These are phyloP conservation scores for Colletotrichum sp. DNA, from an alignment of 2,329 filamentous ascomycete species.

Conservation along the genomic window DNA sequence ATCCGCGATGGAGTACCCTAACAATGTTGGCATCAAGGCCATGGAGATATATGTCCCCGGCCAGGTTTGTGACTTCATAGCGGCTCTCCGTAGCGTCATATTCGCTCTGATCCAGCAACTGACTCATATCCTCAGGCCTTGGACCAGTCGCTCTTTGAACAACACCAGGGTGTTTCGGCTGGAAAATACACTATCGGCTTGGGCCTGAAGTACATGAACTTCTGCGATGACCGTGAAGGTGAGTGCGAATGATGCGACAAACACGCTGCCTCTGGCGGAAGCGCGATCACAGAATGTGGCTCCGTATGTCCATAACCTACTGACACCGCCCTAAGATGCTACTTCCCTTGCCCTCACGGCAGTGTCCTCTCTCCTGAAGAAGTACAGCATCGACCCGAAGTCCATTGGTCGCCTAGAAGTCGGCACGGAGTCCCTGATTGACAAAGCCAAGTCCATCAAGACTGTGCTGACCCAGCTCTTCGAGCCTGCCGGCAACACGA, in stretches of 20 bases:
- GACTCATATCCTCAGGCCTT: conserved; percentile 65
- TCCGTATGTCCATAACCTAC: conserved; percentile 51
- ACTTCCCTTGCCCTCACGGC: conserved; percentile 82
- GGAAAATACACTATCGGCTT: conserved; percentile 93
- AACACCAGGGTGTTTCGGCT: conserved; percentile 80
- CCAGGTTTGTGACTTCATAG: conserved; percentile 65
- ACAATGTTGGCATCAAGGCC: conserved; percentile 93
- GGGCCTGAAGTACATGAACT: conserved; percentile 90
- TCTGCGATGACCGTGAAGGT: conserved; percentile 90
- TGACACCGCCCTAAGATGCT: conserved; percentile 59
- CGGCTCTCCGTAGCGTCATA: conserved; percentile 21
- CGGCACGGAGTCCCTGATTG: conserved; percentile 82
- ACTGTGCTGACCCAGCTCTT: conserved; percentile 87
- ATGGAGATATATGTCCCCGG: conserved; percentile 88
- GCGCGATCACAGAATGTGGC: conserved; percentile 18
- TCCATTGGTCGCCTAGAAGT: conserved; percentile 83
- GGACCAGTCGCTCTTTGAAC: conserved; percentile 81
- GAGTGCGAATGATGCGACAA: conserved; percentile 31
- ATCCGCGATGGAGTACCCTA: conserved; percentile 70
- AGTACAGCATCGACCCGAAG: conserved; percentile 81
- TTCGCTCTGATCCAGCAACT: neutral
- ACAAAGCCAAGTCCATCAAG: conserved; percentile 93
- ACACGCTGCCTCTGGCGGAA: conserved; percentile 1
- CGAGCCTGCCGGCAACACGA: conserved; percentile 74
- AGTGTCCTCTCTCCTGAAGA: conserved; percentile 77